phyloP scores from a whole-genome alignment of 495 filamentous ascomycete species.

The Monascus purpureus region DNA sequence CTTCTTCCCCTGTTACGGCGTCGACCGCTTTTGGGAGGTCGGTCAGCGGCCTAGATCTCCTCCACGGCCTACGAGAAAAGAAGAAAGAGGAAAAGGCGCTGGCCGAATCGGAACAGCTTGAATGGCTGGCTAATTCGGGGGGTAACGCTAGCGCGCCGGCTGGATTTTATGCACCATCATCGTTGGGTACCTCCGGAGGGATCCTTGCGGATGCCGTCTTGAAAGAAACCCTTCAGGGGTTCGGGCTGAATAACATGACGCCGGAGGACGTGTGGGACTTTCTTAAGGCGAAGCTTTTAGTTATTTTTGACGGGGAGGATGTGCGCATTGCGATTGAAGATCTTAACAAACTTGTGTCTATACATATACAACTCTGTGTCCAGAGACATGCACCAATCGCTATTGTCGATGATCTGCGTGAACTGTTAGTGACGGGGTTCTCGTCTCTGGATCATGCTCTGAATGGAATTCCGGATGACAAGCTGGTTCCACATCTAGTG shows the following conservation, averaged over 20 bases:
- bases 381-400: slow-evolving; percentile 49
- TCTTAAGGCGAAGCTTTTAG: slow-evolving; percentile 76
- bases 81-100: slow-evolving; percentile 69
- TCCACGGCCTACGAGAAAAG: slow-evolving; percentile 81
- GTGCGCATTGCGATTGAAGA: slow-evolving; percentile 84
- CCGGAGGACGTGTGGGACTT: slow-evolving; percentile 92
- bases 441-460: slow-evolving; percentile 71
- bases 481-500: slow-evolving; percentile 70
- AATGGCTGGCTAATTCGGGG: slow-evolving; percentile 26
- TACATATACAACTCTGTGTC: slow-evolving; percentile 68
- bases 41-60: slow-evolving; percentile 67
- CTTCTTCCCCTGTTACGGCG: slow-evolving; percentile 51
- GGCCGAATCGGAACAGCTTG: slow-evolving; percentile 27
- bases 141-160: slow-evolving; percentile 10
- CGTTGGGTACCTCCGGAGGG: slow-evolving; percentile 18
- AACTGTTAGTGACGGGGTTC: slow-evolving; percentile 73
- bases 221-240: slow-evolving; percentile 37
- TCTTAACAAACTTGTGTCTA: slow-evolving; percentile 74
- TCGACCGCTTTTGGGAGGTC: slow-evolving; percentile 63
- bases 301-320: slow-evolving; percentile 88
- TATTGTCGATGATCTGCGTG: slow-evolving; percentile 67
- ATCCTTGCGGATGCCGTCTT: slow-evolving; percentile 24
- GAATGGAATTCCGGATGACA: slow-evolving; percentile 62
- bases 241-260: slow-evolving; percentile 68
- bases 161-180: slow-evolving; percentile 25